A percentile compares a stretch with the other conserved stretches of the same genome.
Evolutionary conservation across 148 eudicot genomes (phyloP).

Genomic region (Persicaria maculosa): DNA sequence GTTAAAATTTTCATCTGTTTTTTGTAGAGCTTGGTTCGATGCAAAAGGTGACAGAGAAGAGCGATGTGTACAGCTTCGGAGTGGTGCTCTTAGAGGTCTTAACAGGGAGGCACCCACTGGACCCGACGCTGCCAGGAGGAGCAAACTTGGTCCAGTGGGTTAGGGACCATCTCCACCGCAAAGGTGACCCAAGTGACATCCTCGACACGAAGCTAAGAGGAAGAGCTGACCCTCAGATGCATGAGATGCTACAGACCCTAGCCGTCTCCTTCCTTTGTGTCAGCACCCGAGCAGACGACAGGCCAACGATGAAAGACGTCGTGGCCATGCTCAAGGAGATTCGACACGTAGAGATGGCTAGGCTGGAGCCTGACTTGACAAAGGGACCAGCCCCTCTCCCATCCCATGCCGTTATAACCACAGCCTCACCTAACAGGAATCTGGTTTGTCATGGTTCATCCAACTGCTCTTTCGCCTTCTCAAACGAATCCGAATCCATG

Average conservation of each 20-base stretch:
- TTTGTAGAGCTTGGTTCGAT: slow-evolving; percentile 70
- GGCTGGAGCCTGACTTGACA: slow-evolving; percentile 40
- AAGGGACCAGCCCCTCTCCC: slow-evolving; percentile 26
- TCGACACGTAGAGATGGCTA: slow-evolving; percentile 42
- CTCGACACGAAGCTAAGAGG: slow-evolving; percentile 84
- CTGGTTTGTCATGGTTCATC: slow-evolving; percentile 62
- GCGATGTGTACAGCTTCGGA: slow-evolving; percentile 91
- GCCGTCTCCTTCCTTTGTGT: slow-evolving; percentile 84
- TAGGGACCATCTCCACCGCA: slow-evolving; percentile 58
- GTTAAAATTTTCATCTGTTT: neutral
- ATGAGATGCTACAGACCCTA: slow-evolving; percentile 85
- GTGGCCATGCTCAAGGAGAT: slow-evolving; percentile 95
- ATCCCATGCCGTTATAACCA: neutral
- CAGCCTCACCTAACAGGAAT: slow-evolving; percentile 40
- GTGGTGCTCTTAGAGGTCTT: slow-evolving; percentile 84
- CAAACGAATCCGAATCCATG: slow-evolving; percentile 78
- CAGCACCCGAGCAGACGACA: slow-evolving; percentile 61
- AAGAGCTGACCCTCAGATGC: slow-evolving; percentile 87
- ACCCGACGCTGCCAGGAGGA: slow-evolving; percentile 85
- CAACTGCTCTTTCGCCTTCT: slow-evolving; percentile 82
- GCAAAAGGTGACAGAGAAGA: slow-evolving; percentile 79
- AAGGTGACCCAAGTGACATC: slow-evolving; percentile 62
- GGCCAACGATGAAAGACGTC: slow-evolving; percentile 90
- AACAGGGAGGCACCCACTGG: slow-evolving; percentile 93
- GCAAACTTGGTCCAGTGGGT: slow-evolving; percentile 87